phyloP scores from a whole-genome alignment of 1,139 yeast genomes.

The Lizanozyma gosingica region DNA sequence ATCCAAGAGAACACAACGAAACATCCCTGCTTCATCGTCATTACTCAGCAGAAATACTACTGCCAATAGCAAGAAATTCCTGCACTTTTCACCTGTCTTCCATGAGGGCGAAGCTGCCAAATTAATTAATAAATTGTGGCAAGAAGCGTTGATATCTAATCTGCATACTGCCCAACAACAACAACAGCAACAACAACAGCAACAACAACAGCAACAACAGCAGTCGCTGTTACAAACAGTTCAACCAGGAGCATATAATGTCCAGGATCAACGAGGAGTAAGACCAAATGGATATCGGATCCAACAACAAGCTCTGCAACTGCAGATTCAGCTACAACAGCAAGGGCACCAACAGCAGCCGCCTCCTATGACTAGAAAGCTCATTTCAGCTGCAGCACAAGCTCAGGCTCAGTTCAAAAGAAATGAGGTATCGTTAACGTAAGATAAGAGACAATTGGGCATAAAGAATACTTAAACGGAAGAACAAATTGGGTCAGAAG shows the following conservation, averaged over 20 bases:
- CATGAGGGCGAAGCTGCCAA: slow-evolving; percentile 21
- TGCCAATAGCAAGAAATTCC: slow-evolving; percentile 21
- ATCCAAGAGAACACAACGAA: slow-evolving; percentile 13
- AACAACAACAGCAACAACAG: slow-evolving; percentile 2
- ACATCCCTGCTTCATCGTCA: slow-evolving; percentile 5
- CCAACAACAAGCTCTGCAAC: slow-evolving; percentile 4
- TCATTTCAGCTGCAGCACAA: background rate
- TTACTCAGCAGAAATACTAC: slow-evolving; percentile 4
- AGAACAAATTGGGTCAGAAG: no score
- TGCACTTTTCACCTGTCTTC: slow-evolving; percentile 25
- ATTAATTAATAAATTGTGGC: slow-evolving; percentile 29
- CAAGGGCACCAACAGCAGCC: slow-evolving; percentile 6
- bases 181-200: slow-evolving; percentile 1
- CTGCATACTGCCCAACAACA: slow-evolving; percentile 3
- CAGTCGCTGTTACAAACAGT: background rate
- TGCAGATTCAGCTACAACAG: slow-evolving; percentile 3
- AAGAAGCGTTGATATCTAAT: slow-evolving; percentile 24
- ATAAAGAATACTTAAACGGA: no score
- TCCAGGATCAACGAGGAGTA: background rate
- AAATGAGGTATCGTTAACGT: background rate
- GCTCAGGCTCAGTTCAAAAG: background rate
- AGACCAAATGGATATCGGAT: slow-evolving; percentile 1
- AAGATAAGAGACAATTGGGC: no score
- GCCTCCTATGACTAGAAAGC: background rate
- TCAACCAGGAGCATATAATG: background rate